Conservation (phyloP, 257 asterid genomes). For the Petunia axillaris region DNA sequence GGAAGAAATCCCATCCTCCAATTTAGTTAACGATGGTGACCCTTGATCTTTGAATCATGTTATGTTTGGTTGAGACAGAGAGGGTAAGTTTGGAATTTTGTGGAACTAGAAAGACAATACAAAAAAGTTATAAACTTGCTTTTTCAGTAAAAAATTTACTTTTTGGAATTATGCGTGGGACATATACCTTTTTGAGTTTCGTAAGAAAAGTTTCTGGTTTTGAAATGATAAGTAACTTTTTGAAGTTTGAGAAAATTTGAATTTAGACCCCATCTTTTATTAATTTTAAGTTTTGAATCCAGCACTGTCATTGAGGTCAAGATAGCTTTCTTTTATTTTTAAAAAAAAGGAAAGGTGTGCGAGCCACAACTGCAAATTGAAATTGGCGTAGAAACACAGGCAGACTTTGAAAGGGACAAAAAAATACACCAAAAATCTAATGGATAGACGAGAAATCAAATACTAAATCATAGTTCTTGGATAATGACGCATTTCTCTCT, state of each 20-base stretch:
- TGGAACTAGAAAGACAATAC: not conserved
- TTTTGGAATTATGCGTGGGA: slow-evolving; percentile 22
- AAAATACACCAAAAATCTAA: not conserved
- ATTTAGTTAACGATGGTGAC: slow-evolving; percentile 21
- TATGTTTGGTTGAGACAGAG: slow-evolving; percentile 17
- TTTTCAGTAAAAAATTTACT: not conserved
- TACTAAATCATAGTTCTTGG: not conserved
- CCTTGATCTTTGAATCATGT: not conserved
- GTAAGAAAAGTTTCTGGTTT: not conserved
- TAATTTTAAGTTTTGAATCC: not conserved
- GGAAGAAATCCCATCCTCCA: not conserved
- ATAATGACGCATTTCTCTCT: not conserved
- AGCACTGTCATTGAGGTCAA: too few species aligned
- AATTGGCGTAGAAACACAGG: not conserved
- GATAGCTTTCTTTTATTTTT: not conserved
- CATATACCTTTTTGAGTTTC: slow-evolving; percentile 13
- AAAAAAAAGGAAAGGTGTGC: not conserved
- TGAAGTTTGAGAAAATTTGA: slow-evolving; percentile 23
- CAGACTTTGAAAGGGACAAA: not conserved
- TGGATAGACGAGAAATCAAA: not conserved
- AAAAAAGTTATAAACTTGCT: not conserved
- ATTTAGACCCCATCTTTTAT: not conserved
- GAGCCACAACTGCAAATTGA: not conserved
- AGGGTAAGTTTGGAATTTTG: not conserved
- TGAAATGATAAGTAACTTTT: not conserved